Evolutionary conservation across 2,329 filamentous ascomycete genomes (phyloP), one percentile per base, ranked within the genome.

Genomic region (Scleromitrula shiraiana): DNA sequence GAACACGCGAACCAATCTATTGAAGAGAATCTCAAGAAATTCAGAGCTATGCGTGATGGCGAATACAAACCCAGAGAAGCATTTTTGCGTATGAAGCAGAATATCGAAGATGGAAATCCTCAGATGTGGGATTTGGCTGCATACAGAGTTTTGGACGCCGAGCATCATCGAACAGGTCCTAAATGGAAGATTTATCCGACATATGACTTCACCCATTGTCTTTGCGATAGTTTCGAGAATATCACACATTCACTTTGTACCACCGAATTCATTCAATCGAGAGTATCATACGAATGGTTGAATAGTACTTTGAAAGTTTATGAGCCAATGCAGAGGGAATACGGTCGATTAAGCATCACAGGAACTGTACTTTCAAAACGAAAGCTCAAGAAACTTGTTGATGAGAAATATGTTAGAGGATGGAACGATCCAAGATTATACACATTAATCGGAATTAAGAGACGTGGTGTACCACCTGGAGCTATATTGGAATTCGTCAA

Each of bases 111-210:
- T 59, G 83, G 84, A 24, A 96, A 96, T 65, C 89, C 90, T 6
- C 88, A 95, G 67, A 90, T 95, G 86, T 96, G 91, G 91, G 91
- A 97, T 72, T 70, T 95, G 46, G 86, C 87, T 2, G 91, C 91
- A 14, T 97, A 95, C 67, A 81, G 91, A 52, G 83, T 97, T 47
- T 76, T 88, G 52, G 78, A 84, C 60, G 81, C 86, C 35, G 69
- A 78, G 50, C 88, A 95, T 64, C 81, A 88, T 66, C 78, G 87
- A 29, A 95, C 90, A 0, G 88, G 86, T 24, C 72, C 78, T 55
- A 81, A 84, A 62, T 97, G 90, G 89, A 84, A 82, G 66, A 95
- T 96, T 54, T 96, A 95, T 65, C 93, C 93, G 0, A 94, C 91
- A 0, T 96, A 96, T 62, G 90, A 95, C 65, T 94, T 94, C 64